Conservation (phyloP, 2,329 filamentous ascomycete genomes). For the Ceratocystis colombiana region DNA sequence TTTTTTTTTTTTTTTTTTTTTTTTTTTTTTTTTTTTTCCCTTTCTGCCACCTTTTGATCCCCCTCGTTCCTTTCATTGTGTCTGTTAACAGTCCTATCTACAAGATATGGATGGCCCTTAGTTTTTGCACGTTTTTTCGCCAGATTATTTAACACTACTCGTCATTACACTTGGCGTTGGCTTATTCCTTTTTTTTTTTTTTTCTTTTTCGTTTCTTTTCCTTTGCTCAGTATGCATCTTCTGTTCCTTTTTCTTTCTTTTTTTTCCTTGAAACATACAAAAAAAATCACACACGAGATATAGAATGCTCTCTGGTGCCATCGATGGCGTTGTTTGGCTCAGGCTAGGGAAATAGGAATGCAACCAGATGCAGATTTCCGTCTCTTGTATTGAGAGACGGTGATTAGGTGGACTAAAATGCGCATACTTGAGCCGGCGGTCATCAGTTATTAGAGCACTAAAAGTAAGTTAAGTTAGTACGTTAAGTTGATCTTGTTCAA, state of each 20-base stretch:
- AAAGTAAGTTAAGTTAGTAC: slow-evolving; percentile 15
- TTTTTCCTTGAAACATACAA: slow-evolving; percentile 3
- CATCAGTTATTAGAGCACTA: slow-evolving; percentile 7
- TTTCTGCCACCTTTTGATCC: slow-evolving; percentile 1
- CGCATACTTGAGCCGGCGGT: background rate
- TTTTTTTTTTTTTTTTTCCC: background rate
- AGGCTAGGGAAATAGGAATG: too few relatives aligned
- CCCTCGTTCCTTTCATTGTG: background rate
- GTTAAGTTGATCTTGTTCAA: background rate
- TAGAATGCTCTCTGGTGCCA: slow-evolving; percentile 1
- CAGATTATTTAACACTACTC: background rate
- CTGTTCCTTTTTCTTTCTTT: background rate
- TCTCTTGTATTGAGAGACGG: too few relatives aligned
- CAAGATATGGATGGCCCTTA: background rate
- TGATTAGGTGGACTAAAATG: too few relatives aligned
- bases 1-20: too few relatives aligned
- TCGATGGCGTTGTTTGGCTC: background rate
- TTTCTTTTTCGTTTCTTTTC: slow-evolving; percentile 12
- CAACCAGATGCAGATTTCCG: too few relatives aligned
- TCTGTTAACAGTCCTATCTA: background rate
- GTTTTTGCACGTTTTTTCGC: slow-evolving; percentile 2
- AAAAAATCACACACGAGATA: slow-evolving; percentile 6
- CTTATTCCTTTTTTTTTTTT: slow-evolving; percentile 11
- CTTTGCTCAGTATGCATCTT: background rate
- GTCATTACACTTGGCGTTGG: slow-evolving; percentile 10